Percentiles rank a stretch among this genome's conserved stretches.
Evolutionary conservation across 495 filamentous ascomycete species (phyloP).

Genomic region (Acidomyces sp.): DNA sequence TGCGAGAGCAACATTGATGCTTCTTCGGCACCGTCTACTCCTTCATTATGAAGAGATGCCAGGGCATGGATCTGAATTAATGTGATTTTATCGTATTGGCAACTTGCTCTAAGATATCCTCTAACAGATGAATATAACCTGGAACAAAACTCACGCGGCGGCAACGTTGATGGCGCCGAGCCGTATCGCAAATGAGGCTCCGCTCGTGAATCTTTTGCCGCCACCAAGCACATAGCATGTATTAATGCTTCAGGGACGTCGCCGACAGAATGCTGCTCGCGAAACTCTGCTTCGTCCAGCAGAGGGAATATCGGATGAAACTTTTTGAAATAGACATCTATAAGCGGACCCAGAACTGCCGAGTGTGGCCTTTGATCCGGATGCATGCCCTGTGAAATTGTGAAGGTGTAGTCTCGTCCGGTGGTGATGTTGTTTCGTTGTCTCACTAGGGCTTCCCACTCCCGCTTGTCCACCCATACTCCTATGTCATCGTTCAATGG

Average conservation of each 20-base stretch:
- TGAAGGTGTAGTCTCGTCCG: not conserved
- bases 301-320: conserved; percentile 29
- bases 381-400: not conserved
- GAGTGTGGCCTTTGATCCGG: conserved; percentile 9
- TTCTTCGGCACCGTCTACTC: conserved; percentile 30
- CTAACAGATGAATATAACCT: conserved; percentile 23
- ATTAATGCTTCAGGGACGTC: conserved; percentile 21
- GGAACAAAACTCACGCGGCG: conserved; percentile 26
- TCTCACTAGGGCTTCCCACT: conserved; percentile 5
- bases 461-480: conserved; percentile 31
- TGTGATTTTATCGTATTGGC: conserved; percentile 25
- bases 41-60: conserved; percentile 37
- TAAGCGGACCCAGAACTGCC: conserved; percentile 20
- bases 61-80: conserved; percentile 30
- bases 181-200: conserved; percentile 19
- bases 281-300: conserved; percentile 24
- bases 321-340: conserved; percentile 26
- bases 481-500: conserved; percentile 27
- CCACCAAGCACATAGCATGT: conserved; percentile 29
- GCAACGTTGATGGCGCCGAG: conserved; percentile 16
- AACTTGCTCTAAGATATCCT: conserved; percentile 22
- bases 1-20: conserved; percentile 32
- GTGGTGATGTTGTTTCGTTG: not conserved
- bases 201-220: conserved; percentile 26
- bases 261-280: conserved; percentile 12